Evolutionary conservation across 768 basidiomycete species (phyloP).

Genomic region (Hydnum rufescens): DNA sequence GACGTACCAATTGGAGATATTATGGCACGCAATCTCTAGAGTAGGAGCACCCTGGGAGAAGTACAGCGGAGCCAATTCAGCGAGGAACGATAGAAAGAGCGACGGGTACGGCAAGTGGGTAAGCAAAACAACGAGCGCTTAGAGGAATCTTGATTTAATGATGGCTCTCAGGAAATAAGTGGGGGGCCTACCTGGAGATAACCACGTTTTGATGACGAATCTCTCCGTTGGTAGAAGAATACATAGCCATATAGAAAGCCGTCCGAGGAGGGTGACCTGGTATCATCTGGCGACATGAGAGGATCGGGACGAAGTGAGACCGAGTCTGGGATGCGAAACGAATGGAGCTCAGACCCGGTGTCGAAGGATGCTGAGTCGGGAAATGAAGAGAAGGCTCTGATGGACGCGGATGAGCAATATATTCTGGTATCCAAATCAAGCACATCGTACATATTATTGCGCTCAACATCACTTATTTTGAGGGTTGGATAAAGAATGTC

Average conservation of each 20-base stretch:
- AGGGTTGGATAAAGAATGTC: slow-evolving; percentile 48
- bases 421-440: neutral
- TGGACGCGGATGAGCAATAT: neutral
- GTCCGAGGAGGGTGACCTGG: slow-evolving; percentile 27
- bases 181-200: slow-evolving; percentile 32
- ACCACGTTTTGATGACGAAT: slow-evolving; percentile 48
- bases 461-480: slow-evolving; percentile 42
- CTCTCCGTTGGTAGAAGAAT: slow-evolving; percentile 52
- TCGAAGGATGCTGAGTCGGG: slow-evolving; percentile 77
- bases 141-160: neutral
- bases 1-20: slow-evolving; percentile 70
- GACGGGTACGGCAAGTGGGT: slow-evolving; percentile 66
- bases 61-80: slow-evolving; percentile 56
- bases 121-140: slow-evolving; percentile 56
- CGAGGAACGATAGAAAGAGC: slow-evolving; percentile 47
- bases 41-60: slow-evolving; percentile 56
- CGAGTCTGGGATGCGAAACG: slow-evolving; percentile 41
- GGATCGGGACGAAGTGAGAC: slow-evolving; percentile 20
- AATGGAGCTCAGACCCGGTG: slow-evolving; percentile 67
- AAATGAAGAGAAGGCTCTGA: slow-evolving; percentile 79
- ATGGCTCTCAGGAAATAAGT: neutral
- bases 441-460: slow-evolving; percentile 52
- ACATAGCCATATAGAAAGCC: slow-evolving; percentile 64
- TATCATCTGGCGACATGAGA: slow-evolving; percentile 3
- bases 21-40: slow-evolving; percentile 71